Evolutionary conservation across 2,329 filamentous ascomycete species (phyloP), one percentile per base, ranked within the genome.

Genomic region (Fusarium burgessii): DNA sequence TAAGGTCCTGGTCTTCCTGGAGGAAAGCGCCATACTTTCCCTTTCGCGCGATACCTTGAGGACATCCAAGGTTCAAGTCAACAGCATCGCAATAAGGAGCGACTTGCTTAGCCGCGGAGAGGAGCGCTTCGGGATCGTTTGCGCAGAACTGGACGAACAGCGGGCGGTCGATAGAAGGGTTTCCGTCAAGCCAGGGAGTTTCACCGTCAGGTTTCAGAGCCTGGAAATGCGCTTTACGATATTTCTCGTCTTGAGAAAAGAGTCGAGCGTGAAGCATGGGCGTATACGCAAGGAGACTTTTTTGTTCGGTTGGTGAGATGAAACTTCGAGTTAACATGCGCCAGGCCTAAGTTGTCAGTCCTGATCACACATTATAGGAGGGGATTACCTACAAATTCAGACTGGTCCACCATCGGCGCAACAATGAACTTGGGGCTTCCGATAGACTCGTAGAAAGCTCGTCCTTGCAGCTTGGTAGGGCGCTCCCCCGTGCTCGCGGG

Each of bases 331-430:
- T 93, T 72, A 99, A 91, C 87, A 98, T 91, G 75, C 96, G 93
- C 96, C 96, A 99, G 76, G 95, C 96, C 95, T 97, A 47, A 27
- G 49, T 13, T 32, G 56, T 77, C 41, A 54, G 47, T 46, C 46
- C n/a, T 23, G n/a, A 35, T 29, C 20, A 11, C n/a, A n/a, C 7
- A 45, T n/a, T 6, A 18, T 14, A 23, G n/a, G 13, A 1, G 36
- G 10, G 4, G 10, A 46, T 15, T 15, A 85, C 91, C 72, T 85
- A 97, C 95, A 84, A 98, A 98, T 84, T 99, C 96, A 35, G 94
- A 98, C 81, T 98, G 93, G 78, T 99, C 95, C 25, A 99, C 96
- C 96, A 99, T 99, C 38, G 96, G 96, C 36, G 96, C 96, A 59
- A 99, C 88, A 33, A 99, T 89, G 72, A 92, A 91, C 82, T 93